Conservation (phyloP, 2,329 filamentous ascomycete species). For the Colletotrichum chrysophilum region DNA sequence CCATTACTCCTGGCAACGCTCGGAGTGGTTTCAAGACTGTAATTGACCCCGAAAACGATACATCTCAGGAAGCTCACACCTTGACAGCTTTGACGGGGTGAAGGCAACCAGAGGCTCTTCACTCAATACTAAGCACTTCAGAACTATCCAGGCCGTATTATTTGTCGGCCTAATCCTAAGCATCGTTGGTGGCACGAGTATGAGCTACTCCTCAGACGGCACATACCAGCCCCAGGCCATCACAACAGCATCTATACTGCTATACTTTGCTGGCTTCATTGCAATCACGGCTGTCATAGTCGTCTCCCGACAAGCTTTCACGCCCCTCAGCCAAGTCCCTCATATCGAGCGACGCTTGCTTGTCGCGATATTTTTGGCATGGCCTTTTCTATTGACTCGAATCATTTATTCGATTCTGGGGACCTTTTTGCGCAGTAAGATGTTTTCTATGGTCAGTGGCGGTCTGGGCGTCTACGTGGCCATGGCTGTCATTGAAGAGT, state of each 20-base stretch:
- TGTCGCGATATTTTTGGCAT: background rate
- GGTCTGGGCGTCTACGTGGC: background rate
- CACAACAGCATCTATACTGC: background rate
- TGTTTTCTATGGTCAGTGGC: background rate
- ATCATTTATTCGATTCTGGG: background rate
- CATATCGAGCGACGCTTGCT: background rate
- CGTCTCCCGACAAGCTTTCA: background rate
- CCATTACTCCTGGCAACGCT: background rate
- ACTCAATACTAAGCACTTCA: background rate
- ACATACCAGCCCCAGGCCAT: background rate
- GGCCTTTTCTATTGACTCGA: background rate
- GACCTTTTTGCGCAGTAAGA: background rate
- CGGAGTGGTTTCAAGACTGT: background rate
- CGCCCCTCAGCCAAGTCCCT: background rate
- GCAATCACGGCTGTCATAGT: background rate
- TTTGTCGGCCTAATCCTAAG: background rate
- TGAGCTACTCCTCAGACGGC: background rate
- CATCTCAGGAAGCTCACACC: background rate
- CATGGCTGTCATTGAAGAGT: background rate
- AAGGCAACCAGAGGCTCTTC: background rate
- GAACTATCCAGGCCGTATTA: background rate
- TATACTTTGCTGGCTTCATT: background rate
- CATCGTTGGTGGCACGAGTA: background rate
- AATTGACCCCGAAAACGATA: background rate
- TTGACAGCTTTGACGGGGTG: background rate